Evolutionary conservation across 2,329 filamentous ascomycete species (phyloP).

Genomic region (Didymella lethalis): DNA sequence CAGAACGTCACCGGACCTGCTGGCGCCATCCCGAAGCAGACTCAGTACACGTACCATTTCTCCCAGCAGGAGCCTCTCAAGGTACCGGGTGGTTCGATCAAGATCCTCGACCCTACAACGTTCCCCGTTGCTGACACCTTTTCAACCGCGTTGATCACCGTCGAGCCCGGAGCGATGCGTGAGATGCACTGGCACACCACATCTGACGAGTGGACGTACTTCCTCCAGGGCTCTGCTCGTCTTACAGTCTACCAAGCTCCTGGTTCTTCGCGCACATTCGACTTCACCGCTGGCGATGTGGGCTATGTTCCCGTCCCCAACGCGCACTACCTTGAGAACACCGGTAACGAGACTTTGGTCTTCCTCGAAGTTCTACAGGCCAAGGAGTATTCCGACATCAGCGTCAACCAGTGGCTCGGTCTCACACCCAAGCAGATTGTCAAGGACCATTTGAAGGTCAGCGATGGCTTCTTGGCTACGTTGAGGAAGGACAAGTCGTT

Average conservation of each 20-base stretch:
- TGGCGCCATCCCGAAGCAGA: conserved; percentile 39
- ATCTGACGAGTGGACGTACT: conserved; percentile 69
- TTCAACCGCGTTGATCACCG: conserved; percentile 64
- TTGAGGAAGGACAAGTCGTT: conserved; percentile 52
- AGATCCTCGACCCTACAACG: conserved; percentile 64
- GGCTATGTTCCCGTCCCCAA: conserved; percentile 65
- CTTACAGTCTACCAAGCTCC: conserved; percentile 65
- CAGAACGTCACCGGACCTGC: conserved; percentile 57
- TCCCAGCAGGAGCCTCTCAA: conserved; percentile 58
- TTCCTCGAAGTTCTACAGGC: conserved; percentile 68
- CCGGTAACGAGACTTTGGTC: conserved; percentile 63
- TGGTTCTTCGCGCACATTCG: conserved; percentile 61
- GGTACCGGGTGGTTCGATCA: conserved; percentile 65
- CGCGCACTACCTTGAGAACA: conserved; percentile 70
- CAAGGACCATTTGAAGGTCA: conserved; percentile 41
- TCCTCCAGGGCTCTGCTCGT: conserved; percentile 64
- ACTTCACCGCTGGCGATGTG: conserved; percentile 67
- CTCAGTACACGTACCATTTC: conserved; percentile 55
- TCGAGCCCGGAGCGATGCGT: conserved; percentile 69
- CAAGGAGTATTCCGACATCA: conserved; percentile 61
- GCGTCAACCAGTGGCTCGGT: conserved; percentile 66
- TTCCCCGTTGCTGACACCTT: conserved; percentile 66
- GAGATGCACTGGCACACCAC: conserved; percentile 71
- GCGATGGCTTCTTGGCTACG: conserved; percentile 36
- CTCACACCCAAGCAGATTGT: conserved; percentile 55